Evolutionary conservation across 345 rosid species (phyloP), one percentile per base, ranked within the genome.

Genomic region (Eucalyptus marginata): DNA sequence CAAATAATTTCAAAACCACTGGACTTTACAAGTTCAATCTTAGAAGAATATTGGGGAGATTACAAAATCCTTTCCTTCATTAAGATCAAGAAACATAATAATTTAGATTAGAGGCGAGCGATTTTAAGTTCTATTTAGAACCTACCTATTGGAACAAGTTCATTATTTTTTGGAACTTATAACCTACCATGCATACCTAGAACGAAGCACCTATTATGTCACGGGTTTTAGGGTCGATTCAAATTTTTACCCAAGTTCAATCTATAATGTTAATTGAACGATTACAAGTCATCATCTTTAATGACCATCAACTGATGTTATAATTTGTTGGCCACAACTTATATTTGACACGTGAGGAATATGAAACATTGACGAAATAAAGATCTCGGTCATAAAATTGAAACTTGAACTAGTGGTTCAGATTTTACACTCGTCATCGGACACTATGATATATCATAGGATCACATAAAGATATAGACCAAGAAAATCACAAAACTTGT

Each of bases 101-200:
- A 18, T 31, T 66, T 52, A 52, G 25, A 3, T 18, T 52, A 18
- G 10, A 52, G 25, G 1, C 7, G 10, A 20, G 58, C 4, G 25
- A 10, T 20, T 52, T 52, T 0, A 8, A 52, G 25, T 52, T 51
- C 0, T 51, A 6, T 0, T 20, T 20, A 52, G 0, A 20, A 52
- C 4, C 58, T 52, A 52, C 1, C 10, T 52, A 18, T 52, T 3
- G 10, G 0, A 52, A 52, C 0, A 7, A 0, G 4, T 52, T 52
- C 0, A 52, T 52, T 52, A 3, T 20, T 18, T 52, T 52, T 18
- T 52, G 0, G 1, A 52, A 52, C 10, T 18, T 8, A 52, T 8
- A 18, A 52, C 1, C 10, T 52, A 1, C 25, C 2, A 3, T 52
- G 1, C 58, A 52, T 52, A 18, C 2, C 2, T 52, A 18, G 2